These are phyloP conservation scores for Grosmannia huntii DNA, from an alignment of 2,329 filamentous ascomycete species.

Conservation along the genomic window DNA sequence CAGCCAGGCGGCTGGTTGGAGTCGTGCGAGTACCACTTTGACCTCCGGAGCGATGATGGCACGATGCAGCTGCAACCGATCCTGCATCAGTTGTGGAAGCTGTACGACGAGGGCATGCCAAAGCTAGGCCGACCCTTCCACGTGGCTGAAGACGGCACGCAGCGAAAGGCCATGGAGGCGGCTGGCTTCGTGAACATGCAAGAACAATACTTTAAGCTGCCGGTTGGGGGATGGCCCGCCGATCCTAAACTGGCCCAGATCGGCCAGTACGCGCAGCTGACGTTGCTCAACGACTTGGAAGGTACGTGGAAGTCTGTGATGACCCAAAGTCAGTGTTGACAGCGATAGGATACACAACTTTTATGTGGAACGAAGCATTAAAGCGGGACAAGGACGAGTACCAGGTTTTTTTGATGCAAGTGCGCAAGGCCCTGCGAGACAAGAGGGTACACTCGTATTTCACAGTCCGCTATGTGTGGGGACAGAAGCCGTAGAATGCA, in stretches of 20 bases:
- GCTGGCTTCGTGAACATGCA: conserved; percentile 29
- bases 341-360: conserved; percentile 7
- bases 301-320: too few species aligned
- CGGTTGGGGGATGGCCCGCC: neutral
- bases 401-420: neutral
- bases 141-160: conserved; percentile 1
- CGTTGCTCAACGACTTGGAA: conserved; percentile 7
- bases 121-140: conserved; percentile 1
- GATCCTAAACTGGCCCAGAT: neutral
- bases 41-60: neutral
- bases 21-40: neutral
- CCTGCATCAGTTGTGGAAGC: too few species aligned
- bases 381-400: conserved; percentile 11
- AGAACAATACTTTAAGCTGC: neutral
- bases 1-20: conserved; percentile 37
- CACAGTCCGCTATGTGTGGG: too few species aligned
- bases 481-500: too few species aligned
- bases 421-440: neutral
- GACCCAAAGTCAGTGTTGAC: too few species aligned
- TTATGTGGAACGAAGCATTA: conserved; percentile 10
- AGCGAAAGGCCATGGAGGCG: conserved; percentile 6
- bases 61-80: neutral
- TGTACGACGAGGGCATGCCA: conserved; percentile 3
- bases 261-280: conserved; percentile 1
- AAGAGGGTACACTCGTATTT: neutral